Base-by-base conservation (phyloP, 1,284 basidiomycete genomes). In the Ustilago sp. region DNA sequence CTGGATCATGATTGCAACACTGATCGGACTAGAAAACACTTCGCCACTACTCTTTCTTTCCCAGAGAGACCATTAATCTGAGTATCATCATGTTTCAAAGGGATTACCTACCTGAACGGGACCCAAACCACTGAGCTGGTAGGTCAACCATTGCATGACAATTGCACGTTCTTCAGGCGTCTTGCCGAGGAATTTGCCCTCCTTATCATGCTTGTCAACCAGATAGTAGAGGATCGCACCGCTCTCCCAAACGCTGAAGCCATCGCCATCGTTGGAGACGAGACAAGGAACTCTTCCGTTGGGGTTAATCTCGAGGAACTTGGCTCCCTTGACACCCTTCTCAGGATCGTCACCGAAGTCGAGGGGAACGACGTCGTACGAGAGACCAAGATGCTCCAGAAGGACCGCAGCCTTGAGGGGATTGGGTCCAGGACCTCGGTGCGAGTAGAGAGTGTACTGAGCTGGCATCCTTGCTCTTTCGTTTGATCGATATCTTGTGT, bases 381-480 rank as follows among this genome's bases (percentile, higher is more conserved):
- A 56, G 28, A 82, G 45, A 50, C 80, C 80, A 31, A 84, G 79
- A 32, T 76, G 63, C 77, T 84, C 82, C 55, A 84, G 60, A 13
- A 83, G 57, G 23, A 80, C 67, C 17, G 80, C 82, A 1, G 64
- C 65, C 74, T 84, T 84, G 62, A 78, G 70, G 0, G 82, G 82
- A 68, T 83, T 84, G 11, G 82, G 81, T 15, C 80, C 82, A 32
- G 68, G 62, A 43, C 79, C 80, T 17, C 53, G 64, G 68, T 82
- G 80, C 6, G 77, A 71, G 64, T 82, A 82, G 31, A 82, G 74
- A n/a, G 80, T 82, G 77, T 80, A 82, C 41, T 82, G 79, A 52
- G 76, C 48, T 4, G 75, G 38, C 72, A 71, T 69, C 15, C 8
- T 64, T 45, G 3, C 12, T 17, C 4, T 4, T 59, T 17, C 15